Percentiles rank a stretch among this genome's conserved stretches.
Evolutionary conservation across 305 asterid genomes (phyloP).

Genomic region (Solanum hybrid): DNA sequence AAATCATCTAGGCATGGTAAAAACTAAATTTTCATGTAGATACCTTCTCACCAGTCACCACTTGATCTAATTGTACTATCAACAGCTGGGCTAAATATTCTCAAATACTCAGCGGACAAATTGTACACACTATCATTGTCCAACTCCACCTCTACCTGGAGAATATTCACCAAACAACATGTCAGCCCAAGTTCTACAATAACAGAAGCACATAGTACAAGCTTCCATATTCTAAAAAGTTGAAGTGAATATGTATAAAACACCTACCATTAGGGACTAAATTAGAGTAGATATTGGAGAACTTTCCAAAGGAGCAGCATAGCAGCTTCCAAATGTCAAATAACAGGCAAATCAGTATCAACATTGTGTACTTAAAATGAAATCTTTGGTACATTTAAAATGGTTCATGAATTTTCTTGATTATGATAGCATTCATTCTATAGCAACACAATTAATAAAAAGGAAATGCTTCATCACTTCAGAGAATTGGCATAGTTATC

Average conservation of each 20-base stretch:
- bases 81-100: conserved; percentile 70
- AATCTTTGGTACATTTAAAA: background rate
- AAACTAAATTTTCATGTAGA: background rate
- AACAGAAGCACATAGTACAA: background rate
- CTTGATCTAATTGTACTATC: conserved; percentile 67
- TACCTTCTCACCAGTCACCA: conserved; percentile 57
- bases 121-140: conserved; percentile 32
- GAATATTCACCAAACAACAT: background rate
- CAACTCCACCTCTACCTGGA: conserved; percentile 68
- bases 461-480: background rate
- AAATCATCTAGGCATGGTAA: background rate
- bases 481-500: background rate
- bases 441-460: background rate
- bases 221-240: background rate
- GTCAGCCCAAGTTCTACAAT: background rate
- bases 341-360: background rate
- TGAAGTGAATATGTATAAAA: background rate
- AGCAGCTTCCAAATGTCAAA: background rate
- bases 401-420: background rate
- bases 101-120: conserved; percentile 67
- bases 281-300: background rate
- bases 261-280: background rate
- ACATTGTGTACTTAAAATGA: background rate
- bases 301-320: background rate
- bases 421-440: background rate